These are phyloP conservation scores for Beta corolliflora DNA, from an alignment of 179 eudicot genomes.

Conservation along the genomic window DNA sequence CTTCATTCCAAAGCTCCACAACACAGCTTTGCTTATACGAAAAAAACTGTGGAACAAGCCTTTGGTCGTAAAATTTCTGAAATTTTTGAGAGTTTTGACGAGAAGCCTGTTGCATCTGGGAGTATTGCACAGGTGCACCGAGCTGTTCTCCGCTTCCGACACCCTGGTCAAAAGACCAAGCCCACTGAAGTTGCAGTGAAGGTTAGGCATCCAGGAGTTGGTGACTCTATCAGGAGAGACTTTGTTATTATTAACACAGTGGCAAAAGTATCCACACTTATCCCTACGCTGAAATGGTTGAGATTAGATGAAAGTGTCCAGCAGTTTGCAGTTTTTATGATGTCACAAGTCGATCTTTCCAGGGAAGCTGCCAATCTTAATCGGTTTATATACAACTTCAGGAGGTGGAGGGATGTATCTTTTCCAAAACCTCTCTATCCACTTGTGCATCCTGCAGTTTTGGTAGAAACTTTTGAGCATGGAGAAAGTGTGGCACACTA, in stretches of 20 bases:
- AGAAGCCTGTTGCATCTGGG: constrained; percentile 91
- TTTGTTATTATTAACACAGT: constrained; percentile 83
- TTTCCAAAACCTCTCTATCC: constrained; percentile 99
- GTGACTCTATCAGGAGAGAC: constrained; percentile 87
- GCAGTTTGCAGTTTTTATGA: constrained; percentile 96
- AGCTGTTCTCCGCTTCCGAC: constrained; percentile 69
- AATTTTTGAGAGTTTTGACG: constrained; percentile 89
- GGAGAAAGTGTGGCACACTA: constrained; percentile 92
- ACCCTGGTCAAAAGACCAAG: constrained; percentile 64
- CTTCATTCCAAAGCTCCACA: constrained; percentile 96
- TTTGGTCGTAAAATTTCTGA: constrained; percentile 85
- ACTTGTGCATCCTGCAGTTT: constrained; percentile 94
- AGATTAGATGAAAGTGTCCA: constrained; percentile 98
- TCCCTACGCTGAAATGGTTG: constrained; percentile 90
- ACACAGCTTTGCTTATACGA: constrained; percentile 85
- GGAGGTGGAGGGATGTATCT: constrained; percentile 89
- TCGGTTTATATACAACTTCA: constrained; percentile 90
- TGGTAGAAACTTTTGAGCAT: constrained; percentile 94
- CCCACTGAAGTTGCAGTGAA: constrained; percentile 92
- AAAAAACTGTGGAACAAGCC: constrained; percentile 77
- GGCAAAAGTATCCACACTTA: constrained; percentile 68
- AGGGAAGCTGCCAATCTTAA: constrained; percentile 97
- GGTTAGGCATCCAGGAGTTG: constrained; percentile 97
- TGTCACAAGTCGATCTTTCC: constrained; percentile 98
- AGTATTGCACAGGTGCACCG: constrained; percentile 97